Conservation (phyloP, 2,329 filamentous ascomycete species). For the Xylaria multiplex region DNA sequence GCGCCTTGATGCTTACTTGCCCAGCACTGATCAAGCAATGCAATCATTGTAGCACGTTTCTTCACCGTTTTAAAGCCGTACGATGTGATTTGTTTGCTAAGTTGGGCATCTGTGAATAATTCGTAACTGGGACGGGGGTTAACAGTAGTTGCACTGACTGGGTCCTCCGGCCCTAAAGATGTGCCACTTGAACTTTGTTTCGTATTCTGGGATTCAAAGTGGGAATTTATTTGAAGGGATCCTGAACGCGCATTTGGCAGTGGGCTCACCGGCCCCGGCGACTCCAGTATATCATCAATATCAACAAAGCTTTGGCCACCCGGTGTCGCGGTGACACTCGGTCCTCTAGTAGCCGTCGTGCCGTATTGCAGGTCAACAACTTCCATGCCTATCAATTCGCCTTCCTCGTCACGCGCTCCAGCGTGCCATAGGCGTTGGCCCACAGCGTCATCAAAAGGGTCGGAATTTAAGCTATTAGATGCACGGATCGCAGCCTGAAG, state of each 20-base stretch:
- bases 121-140: slow-evolving; percentile 65
- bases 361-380: slow-evolving; percentile 63
- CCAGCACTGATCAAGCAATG: slow-evolving; percentile 77
- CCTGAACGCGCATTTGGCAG: slow-evolving; percentile 7
- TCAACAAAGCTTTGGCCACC: slow-evolving; percentile 43
- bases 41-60: slow-evolving; percentile 74
- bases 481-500: slow-evolving; percentile 69
- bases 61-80: slow-evolving; percentile 81
- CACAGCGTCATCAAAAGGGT: slow-evolving; percentile 52
- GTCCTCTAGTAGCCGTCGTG: neutral
- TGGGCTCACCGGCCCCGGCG: slow-evolving; percentile 34
- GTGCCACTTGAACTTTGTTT: neutral
- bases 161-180: neutral
- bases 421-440: slow-evolving; percentile 72
- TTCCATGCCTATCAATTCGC: slow-evolving; percentile 71
- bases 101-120: slow-evolving; percentile 68
- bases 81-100: slow-evolving; percentile 68
- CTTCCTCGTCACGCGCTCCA: slow-evolving; percentile 72
- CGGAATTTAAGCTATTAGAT: slow-evolving; percentile 60
- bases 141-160: neutral
- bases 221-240: slow-evolving; percentile 28
- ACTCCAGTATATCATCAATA: slow-evolving; percentile 46
- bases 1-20: slow-evolving; percentile 60
- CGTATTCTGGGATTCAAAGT: slow-evolving; percentile 34
- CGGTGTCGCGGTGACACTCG: slow-evolving; percentile 5